A percentile compares a stretch with the other conserved stretches of the same genome.
phyloP scores from a whole-genome alignment of 176 grass and related monocot species.

The Bothriochloa decipiens region DNA sequence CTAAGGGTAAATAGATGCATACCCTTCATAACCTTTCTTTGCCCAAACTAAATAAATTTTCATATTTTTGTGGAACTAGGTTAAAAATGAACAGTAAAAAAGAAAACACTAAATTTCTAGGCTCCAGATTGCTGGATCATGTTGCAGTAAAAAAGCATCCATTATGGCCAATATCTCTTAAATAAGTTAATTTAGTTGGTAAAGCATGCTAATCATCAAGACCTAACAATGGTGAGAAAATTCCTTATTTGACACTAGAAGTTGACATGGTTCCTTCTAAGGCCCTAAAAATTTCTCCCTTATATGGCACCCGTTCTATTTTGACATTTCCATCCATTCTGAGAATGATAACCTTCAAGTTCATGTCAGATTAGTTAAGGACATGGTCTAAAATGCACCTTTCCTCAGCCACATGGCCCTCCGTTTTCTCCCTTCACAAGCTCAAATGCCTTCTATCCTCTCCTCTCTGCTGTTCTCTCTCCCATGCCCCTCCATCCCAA shows the following conservation, averaged over 20 bases:
- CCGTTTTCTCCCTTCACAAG: background rate
- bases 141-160: background rate
- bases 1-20: background rate
- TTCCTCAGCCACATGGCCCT: background rate
- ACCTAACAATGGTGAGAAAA: background rate
- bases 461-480: background rate
- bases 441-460: background rate
- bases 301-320: background rate
- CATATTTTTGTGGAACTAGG: background rate
- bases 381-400: background rate
- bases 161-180: constrained; percentile 4
- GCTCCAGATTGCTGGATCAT: background rate
- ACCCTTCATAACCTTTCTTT: background rate
- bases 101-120: background rate
- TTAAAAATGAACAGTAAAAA: background rate
- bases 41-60: background rate
- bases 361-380: background rate
- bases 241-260: background rate
- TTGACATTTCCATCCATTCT: background rate
- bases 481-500: background rate
- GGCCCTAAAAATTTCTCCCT: background rate
- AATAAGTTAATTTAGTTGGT: background rate
- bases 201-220: background rate
- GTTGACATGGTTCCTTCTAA: background rate
- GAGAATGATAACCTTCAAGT: background rate